A percentile compares a stretch with the other conserved stretches of the same genome.
Evolutionary conservation across 2,329 filamentous ascomycete genomes (phyloP).

Genomic region (Chrysoporthe cubensis): DNA sequence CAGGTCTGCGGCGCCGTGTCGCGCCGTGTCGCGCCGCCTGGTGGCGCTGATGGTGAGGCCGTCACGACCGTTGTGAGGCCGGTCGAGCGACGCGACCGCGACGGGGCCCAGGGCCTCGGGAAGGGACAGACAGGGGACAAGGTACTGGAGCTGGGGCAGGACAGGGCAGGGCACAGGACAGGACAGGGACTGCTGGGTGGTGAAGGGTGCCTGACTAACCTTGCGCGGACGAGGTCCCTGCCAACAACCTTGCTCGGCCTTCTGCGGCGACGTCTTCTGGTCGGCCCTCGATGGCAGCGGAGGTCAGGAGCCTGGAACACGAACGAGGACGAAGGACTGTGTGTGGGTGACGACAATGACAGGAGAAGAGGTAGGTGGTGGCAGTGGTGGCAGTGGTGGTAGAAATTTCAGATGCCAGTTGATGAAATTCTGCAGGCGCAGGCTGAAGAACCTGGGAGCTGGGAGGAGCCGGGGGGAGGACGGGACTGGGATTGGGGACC

Average conservation of each 20-base stretch:
- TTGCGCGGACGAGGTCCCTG: neutral
- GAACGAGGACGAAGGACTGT: neutral
- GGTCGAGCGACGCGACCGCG: conserved; percentile 4
- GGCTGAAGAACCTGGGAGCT: conserved; percentile 4
- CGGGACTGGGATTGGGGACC: conserved; percentile 1
- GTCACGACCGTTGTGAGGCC: neutral
- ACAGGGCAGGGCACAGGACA: conserved; percentile 12
- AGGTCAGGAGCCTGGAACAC: neutral
- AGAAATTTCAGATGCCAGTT: conserved; percentile 2
- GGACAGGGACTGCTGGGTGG: conserved; percentile 10
- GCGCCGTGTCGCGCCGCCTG: conserved; percentile 1
- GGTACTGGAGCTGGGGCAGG: conserved; percentile 6
- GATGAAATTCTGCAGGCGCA: conserved; percentile 10
- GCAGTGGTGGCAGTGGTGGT: neutral
- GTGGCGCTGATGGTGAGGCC: neutral
- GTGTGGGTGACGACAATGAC: neutral
- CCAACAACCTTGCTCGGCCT: neutral
- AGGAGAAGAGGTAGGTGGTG: neutral
- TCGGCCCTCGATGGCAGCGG: neutral
- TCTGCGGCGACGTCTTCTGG: neutral
- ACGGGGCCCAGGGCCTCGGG: conserved; percentile 16
- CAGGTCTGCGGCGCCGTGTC: neutral
- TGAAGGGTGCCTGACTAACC: conserved; percentile 4
- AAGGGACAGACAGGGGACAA: conserved; percentile 14
- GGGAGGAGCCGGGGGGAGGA: conserved; percentile 5